Evolutionary conservation across 768 basidiomycete genomes (phyloP).

Genomic region (Trametes maxima): DNA sequence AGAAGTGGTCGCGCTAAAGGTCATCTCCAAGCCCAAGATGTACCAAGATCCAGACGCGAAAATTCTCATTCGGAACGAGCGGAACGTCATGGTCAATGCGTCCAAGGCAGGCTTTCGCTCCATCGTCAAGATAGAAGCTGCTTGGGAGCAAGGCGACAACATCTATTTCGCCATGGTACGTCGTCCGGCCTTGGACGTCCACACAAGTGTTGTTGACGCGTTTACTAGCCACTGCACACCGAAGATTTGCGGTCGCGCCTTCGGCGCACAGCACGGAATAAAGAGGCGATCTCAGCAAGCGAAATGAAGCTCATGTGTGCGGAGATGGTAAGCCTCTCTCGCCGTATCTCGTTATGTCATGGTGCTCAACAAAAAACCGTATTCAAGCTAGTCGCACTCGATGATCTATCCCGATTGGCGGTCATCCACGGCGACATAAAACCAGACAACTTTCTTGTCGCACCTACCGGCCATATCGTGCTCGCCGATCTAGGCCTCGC

Average conservation of each 20-base stretch:
- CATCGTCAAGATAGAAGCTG: slow-evolving; percentile 18
- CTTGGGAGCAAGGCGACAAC: slow-evolving; percentile 30
- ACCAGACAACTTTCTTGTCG: slow-evolving; percentile 24
- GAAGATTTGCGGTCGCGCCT: slow-evolving; percentile 16
- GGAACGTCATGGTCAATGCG: slow-evolving; percentile 18
- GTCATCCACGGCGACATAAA: slow-evolving; percentile 26
- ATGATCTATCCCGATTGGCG: not conserved
- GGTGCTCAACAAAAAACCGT: not conserved
- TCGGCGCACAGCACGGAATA: not conserved
- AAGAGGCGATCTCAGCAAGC: not conserved
- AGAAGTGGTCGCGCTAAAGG: slow-evolving; percentile 29
- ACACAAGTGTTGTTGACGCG: not conserved
- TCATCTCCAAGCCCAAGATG: slow-evolving; percentile 25
- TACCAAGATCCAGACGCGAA: not conserved
- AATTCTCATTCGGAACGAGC: slow-evolving; percentile 17
- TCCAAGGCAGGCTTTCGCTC: slow-evolving; percentile 8
- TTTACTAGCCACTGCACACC: slow-evolving; percentile 13
- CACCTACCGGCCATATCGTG: slow-evolving; percentile 18
- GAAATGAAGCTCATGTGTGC: slow-evolving; percentile 21
- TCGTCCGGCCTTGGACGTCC: not conserved
- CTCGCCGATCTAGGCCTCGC: slow-evolving; percentile 25
- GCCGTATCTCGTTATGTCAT: not conserved
- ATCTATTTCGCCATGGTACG: slow-evolving; percentile 33
- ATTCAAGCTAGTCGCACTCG: slow-evolving; percentile 15
- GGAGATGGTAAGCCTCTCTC: slow-evolving; percentile 19